A percentile compares a stretch with the other conserved stretches of the same genome.
These are phyloP conservation scores for Aquilaria sinensis DNA, from an alignment of 345 rosid genomes.

Conservation along the genomic window DNA sequence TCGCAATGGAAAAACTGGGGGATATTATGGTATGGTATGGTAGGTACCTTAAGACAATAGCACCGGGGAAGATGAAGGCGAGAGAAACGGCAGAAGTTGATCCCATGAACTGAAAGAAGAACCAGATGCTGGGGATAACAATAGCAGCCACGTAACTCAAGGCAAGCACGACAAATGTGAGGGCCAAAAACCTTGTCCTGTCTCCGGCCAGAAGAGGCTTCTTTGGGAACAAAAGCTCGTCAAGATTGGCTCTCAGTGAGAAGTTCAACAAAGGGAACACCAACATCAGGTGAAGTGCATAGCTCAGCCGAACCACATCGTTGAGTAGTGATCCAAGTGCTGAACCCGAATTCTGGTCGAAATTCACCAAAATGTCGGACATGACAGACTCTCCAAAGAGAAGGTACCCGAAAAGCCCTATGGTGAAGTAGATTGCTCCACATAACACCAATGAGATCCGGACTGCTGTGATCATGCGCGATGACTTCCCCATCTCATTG, in stretches of 20 bases:
- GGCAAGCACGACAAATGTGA: conserved; percentile 41
- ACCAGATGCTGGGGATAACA: conserved; percentile 79
- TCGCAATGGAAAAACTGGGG: too few species aligned
- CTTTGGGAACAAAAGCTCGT: conserved; percentile 58
- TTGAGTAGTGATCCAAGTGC: conserved; percentile 51
- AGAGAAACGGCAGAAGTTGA: conserved; percentile 80
- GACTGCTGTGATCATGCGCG: conserved; percentile 55
- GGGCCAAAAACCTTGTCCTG: conserved; percentile 49
- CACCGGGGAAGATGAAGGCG: conserved; percentile 83
- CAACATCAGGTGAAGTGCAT: conserved; percentile 75
- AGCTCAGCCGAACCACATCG: conserved; percentile 62
- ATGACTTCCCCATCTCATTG: conserved; percentile 54
- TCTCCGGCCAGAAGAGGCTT: conserved; percentile 37
- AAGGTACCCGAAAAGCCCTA: conserved; percentile 76
- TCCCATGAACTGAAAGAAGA: conserved; percentile 79
- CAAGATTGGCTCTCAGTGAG: conserved; percentile 61
- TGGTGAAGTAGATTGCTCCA: conserved; percentile 54
- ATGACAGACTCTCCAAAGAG: conserved; percentile 72
- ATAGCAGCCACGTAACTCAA: conserved; percentile 56
- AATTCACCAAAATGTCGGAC: conserved; percentile 80
- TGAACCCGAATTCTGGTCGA: conserved; percentile 52
- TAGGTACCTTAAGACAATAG: conserved; percentile 61
- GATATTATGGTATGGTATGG: background rate
- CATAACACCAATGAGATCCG: conserved; percentile 57
- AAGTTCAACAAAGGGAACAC: conserved; percentile 88